Base-by-base conservation (phyloP, 208 protist genomes). In the Acanthamoeba lenticulata region DNA sequence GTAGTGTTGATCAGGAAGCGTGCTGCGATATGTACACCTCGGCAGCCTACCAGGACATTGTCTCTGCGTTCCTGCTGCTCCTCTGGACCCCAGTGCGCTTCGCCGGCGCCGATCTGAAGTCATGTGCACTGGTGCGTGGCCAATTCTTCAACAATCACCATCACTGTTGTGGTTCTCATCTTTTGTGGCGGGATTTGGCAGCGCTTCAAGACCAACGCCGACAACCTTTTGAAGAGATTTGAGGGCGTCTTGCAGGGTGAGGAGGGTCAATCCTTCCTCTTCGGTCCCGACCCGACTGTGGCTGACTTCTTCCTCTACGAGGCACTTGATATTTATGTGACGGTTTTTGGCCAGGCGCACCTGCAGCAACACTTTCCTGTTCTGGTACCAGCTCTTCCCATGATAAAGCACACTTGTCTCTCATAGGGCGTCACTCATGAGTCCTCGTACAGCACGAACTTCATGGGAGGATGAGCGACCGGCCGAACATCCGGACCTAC, bases 241-340 rank as follows among this genome's bases (percentile, higher is more conserved):
- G 13, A 9, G 17, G 67, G 27, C 36, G 67, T 42, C 29, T 79
- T 79, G 36, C 29, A 32, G 45, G 45, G 5, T 15, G 45, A 52
- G 9, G 45, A 52, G 45, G 67, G 27, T 24, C 4, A 42, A 24
- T 42, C 49, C 6, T 49, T 29, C 40, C 32, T 88, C 19, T 27
- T 88, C 5, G 79, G 79, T 9, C 40, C 49, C 13, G 57, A 88
- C 5, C 79, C 79, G 13, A 88, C 44, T 3, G 47, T 88, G 29
- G 79, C 79, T 17, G 79, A 88, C 42, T 88, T 88, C 47, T 88
- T 60, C 47, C 45, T 88, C 45, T 88, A 38, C 57, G 79, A 88
- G 47, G 79, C 45, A 4, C 47, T 88, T 49, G 67, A 79, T 19
- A 24, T 44, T 3, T 79, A 79, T 44, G 13, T 24, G 3, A 42